Base-by-base conservation (phyloP, 169 alveolate species). In the Plasmodium inui region DNA sequence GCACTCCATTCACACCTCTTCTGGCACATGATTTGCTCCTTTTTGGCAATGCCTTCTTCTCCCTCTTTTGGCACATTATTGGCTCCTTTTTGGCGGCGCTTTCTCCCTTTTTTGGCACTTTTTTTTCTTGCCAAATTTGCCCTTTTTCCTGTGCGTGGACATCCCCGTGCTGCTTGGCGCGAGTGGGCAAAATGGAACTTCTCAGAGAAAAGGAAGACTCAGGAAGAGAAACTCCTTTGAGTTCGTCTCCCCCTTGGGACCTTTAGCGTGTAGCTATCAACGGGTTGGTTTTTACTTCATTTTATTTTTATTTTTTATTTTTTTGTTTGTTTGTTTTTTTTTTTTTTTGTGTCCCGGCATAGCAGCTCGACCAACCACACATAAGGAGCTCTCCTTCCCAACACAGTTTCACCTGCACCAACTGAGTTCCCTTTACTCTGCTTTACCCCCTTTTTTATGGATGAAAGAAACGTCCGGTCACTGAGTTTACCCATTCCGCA, bases 401-500 rank as follows among this genome's bases (percentile, higher is more conserved):
- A 71, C 67, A 80, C 72, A 79, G n/a, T 19, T 80, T 80, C 34
- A 0, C 39, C 50, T 83, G 22, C 61, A 50, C 61, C n/a, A 30
- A 12, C 46, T 39, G 46, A 0, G n/a, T 7, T 14, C 9, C 70
- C 34, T 28, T 55, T 28, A 22, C 53, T 41, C 50, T 8, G 10
- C 17, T n/a, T n/a, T n/a, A n/a, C 55, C 17, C 17, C 30, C 19
- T n/a, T 37, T 74, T 90, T 90, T 90, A 90, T 90, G 95, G 95
- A 80, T 71, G 92, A 74, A 70, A 50, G 57, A 53, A 53, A 81
- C 32, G 72, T 17, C 28, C 73, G 32, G 2, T 81, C 91, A 70
- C 34, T 90, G 14, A 67, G 55, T 37, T 67, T 90, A 70, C 92
- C 90, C 19, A 81, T 90, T 82, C 95, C 92, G 3, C 95, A 90